These are phyloP conservation scores for Agaricales sp. DNA, from an alignment of 1,284 basidiomycete genomes.

Conservation along the genomic window DNA sequence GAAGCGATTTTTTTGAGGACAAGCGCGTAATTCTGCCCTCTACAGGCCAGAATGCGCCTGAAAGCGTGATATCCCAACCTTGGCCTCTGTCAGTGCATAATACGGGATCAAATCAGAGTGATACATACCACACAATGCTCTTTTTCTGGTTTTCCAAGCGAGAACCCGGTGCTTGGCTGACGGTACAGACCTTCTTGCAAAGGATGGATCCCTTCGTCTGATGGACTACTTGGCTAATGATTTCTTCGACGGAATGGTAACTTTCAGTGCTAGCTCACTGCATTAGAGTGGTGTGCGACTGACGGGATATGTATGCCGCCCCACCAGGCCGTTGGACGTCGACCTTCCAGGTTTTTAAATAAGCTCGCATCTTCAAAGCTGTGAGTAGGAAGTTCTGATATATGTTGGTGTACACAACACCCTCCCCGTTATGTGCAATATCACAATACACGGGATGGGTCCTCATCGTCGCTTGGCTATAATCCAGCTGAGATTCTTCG, in stretches of 20 bases:
- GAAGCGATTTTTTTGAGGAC: background rate
- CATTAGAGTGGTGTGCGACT: background rate
- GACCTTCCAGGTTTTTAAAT: conserved; percentile 56
- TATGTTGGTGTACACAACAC: conserved; percentile 68
- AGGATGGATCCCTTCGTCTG: background rate
- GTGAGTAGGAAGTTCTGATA: conserved; percentile 82
- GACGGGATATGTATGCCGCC: background rate
- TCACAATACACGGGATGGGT: conserved; percentile 75
- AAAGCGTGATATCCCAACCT: background rate
- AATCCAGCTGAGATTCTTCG: conserved; percentile 6
- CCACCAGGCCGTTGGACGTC: conserved; percentile 15
- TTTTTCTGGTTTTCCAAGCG: background rate
- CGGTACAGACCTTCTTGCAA: background rate
- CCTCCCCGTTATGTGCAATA: conserved; percentile 53
- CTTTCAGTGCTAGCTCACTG: background rate
- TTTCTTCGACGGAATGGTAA: background rate
- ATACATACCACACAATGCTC: background rate
- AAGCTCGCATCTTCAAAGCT: conserved; percentile 84
- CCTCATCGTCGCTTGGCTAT: conserved; percentile 56
- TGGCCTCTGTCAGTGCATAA: background rate
- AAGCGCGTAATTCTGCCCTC: background rate
- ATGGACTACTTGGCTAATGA: background rate
- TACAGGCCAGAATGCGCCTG: background rate
- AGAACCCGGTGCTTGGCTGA: background rate
- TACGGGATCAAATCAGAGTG: background rate